A percentile compares a stretch with the other conserved stretches of the same genome.
These are phyloP conservation scores for Solanum tacnaense DNA, from an alignment of 257 asterid species.

Conservation along the genomic window DNA sequence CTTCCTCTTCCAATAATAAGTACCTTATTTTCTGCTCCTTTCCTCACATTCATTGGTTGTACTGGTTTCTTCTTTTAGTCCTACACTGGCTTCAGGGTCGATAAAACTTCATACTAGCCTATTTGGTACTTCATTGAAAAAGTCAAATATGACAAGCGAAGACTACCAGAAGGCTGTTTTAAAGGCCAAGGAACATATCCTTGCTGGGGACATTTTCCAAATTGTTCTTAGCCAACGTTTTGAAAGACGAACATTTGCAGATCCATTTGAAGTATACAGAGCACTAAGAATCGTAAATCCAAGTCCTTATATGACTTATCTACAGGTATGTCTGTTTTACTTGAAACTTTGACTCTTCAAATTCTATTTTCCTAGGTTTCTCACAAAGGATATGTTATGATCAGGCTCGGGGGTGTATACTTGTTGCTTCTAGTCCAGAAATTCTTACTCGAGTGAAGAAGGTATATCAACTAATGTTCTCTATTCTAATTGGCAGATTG, in stretches of 20 bases:
- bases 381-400: background rate
- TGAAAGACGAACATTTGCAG: conserved; percentile 91
- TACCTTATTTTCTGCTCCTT: background rate
- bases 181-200: conserved; percentile 85
- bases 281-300: conserved; percentile 95
- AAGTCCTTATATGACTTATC: conserved; percentile 95
- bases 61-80: conserved; percentile 42
- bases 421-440: conserved; percentile 98
- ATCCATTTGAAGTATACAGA: conserved; percentile 95
- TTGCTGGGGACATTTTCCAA: conserved; percentile 98
- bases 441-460: conserved; percentile 87
- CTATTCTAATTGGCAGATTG: background rate
- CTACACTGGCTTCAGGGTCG: conserved; percentile 74
- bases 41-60: conserved; percentile 3
- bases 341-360: conserved; percentile 5
- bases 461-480: conserved; percentile 22
- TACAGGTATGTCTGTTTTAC: conserved; percentile 53
- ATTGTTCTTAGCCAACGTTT: conserved; percentile 96
- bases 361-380: background rate
- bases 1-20: background rate
- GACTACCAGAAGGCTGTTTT: conserved; percentile 66
- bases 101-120: conserved; percentile 57
- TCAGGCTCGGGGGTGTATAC: conserved; percentile 91
- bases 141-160: conserved; percentile 65
- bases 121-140: conserved; percentile 60